Evolutionary conservation across 2,329 filamentous ascomycete genomes (phyloP), one percentile per base, ranked within the genome.

Genomic region (Fusarium sp.): DNA sequence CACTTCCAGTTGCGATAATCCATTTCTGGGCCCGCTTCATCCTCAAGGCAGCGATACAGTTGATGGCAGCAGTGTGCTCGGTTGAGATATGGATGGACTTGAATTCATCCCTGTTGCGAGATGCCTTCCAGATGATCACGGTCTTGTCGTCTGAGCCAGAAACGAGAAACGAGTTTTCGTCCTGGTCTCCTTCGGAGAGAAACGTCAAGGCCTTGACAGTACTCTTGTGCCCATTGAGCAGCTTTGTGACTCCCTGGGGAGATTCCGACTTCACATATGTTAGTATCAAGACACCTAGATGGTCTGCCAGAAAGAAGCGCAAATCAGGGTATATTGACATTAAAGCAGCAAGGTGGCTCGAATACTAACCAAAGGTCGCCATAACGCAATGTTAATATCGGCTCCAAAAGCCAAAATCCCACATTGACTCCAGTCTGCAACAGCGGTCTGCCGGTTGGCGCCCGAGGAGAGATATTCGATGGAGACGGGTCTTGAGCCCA

Each of bases 361-460:
- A 20, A 55, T 67, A 84, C 91, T 83, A 87, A 95, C 94, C 80
- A 88, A 83, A 63, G 95, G 95, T 80, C 91, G 87, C 96, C 96
- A 99, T 45, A 98, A 81, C 48, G 95, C 96, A 77, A 99, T 89
- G 83, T 96, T 96, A 76, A 92, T 91, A 82, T 97, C 94, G 14
- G 95, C 92, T 38, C 96, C 96, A 84, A 94, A 99, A 36, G 95
- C 96, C 61, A 99, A 86, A 49, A 95, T 81, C 15, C 93, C 93
- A 72, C 88, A 84, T 26, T 84, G 80, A 80, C 93, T 91, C 96
- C 96, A 99, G 84, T 98, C 96, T 35, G 96, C 95, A 35, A 94
- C 93, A 22, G 92, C 91, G 24, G 96, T 93, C 79, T 98, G 94
- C 77, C 96, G 89, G 82, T 98, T 99, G 52, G 94, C 96, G 69